Conservation (phyloP, 495 filamentous ascomycete species). For the Ramalina peruviana region DNA sequence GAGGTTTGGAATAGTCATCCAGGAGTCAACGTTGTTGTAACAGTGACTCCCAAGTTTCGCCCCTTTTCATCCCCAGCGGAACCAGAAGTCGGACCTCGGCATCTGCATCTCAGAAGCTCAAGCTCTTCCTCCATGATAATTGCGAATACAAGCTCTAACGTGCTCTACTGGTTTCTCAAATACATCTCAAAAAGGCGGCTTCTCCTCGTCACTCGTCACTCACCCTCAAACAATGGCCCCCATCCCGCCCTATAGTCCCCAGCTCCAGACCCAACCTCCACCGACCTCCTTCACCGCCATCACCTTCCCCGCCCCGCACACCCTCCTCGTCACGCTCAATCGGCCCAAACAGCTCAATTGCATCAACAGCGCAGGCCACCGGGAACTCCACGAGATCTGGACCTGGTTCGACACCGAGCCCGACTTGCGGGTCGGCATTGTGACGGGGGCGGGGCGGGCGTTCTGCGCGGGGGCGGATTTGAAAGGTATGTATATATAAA, state of each 20-base stretch:
- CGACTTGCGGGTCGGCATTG: conserved; percentile 35
- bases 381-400: conserved; percentile 38
- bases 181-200: too few relatives aligned
- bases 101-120: too few relatives aligned
- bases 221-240: neutral
- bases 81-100: too few relatives aligned
- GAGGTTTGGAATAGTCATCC: too few relatives aligned
- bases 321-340: conserved; percentile 35
- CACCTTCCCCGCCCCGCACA: conserved; percentile 32
- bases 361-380: conserved; percentile 36
- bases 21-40: too few relatives aligned
- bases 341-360: conserved; percentile 34
- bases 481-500: conserved; percentile 25
- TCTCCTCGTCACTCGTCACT: neutral
- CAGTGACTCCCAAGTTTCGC: too few relatives aligned
- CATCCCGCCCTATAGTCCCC: conserved; percentile 6
- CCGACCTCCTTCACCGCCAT: conserved; percentile 24
- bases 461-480: conserved; percentile 49
- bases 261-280: conserved; percentile 26
- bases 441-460: conserved; percentile 41
- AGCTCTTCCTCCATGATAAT: too few relatives aligned
- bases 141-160: too few relatives aligned
- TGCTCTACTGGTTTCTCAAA: too few relatives aligned
- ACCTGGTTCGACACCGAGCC: conserved; percentile 45
- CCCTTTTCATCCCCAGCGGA: too few relatives aligned